phyloP scores from a whole-genome alignment of 164 flowering plant species.

The Annona cherimola region DNA sequence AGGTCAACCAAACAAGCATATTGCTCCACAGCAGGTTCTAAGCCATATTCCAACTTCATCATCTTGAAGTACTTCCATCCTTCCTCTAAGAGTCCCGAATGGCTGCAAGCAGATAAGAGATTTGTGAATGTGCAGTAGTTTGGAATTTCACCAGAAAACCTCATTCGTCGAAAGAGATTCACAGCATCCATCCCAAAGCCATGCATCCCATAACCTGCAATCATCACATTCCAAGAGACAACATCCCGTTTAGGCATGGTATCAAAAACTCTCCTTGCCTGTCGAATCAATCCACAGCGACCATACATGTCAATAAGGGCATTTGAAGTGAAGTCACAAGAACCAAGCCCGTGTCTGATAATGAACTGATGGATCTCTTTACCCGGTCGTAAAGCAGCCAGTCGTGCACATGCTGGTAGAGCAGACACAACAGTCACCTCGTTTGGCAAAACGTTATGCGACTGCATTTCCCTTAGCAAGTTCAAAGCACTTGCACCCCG shows the following conservation, averaged over 20 bases:
- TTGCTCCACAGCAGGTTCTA: constrained; percentile 32
- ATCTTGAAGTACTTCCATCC: constrained; percentile 28
- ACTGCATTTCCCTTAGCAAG: constrained; percentile 25
- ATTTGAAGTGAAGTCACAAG: constrained; percentile 23
- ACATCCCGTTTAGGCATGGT: constrained; percentile 22
- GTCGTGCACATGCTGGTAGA: constrained; percentile 32
- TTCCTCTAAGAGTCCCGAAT: constrained; percentile 32
- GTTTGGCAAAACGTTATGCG: constrained; percentile 18
- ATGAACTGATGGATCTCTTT: constrained; percentile 36
- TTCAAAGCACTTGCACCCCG: constrained; percentile 19
- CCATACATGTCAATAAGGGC: constrained; percentile 41
- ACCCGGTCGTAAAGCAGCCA: constrained; percentile 31
- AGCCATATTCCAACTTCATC: constrained; percentile 24
- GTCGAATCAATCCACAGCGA: constrained; percentile 27
- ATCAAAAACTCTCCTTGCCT: constrained; percentile 25
- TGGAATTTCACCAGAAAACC: constrained; percentile 18
- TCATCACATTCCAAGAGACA: constrained; percentile 33
- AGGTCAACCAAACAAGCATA: constrained; percentile 41
- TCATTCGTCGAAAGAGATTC: constrained; percentile 20
- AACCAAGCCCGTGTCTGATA: constrained; percentile 22
- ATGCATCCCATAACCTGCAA: constrained; percentile 36
- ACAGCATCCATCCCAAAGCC: constrained; percentile 33
- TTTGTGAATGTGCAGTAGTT: constrained; percentile 27
- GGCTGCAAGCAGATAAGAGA: constrained; percentile 42
- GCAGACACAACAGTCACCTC: constrained; percentile 29